Conservation (phyloP, 1,284 basidiomycete genomes). For the Cryptococcus wingfieldii region DNA sequence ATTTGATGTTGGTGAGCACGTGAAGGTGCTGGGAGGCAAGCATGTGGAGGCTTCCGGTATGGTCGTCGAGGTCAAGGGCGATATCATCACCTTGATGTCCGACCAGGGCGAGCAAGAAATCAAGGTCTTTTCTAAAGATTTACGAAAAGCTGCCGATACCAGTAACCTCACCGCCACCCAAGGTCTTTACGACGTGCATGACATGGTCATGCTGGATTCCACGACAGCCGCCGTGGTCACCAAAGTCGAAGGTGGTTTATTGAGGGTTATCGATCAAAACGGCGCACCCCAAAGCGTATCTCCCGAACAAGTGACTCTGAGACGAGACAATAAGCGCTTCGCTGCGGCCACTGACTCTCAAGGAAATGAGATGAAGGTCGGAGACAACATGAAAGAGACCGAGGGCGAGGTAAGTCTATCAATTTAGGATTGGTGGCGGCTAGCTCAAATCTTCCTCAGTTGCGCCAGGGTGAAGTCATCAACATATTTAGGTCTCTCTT, state of each 20-base stretch:
- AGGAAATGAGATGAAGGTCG: conserved; percentile 64
- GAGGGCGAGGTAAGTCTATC: conserved; percentile 69
- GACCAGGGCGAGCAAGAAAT: conserved; percentile 96
- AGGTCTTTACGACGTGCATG: conserved; percentile 91
- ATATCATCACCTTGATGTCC: conserved; percentile 93
- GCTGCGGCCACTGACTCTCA: conserved; percentile 88
- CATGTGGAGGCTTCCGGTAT: conserved; percentile 94
- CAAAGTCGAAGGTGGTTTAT: conserved; percentile 92
- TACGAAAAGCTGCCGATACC: conserved; percentile 94
- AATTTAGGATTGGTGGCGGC: background rate
- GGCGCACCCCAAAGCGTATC: conserved; percentile 83
- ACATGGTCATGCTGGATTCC: conserved; percentile 90
- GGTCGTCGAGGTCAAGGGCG: conserved; percentile 85
- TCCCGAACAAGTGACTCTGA: conserved; percentile 91
- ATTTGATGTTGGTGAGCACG: conserved; percentile 96
- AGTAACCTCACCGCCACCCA: conserved; percentile 82
- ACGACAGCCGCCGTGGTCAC: conserved; percentile 95
- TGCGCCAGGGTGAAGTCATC: conserved; percentile 85
- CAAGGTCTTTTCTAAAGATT: conserved; percentile 93
- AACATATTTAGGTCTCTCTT: conserved; percentile 94
- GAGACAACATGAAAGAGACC: conserved; percentile 91
- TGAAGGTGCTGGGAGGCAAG: conserved; percentile 95
- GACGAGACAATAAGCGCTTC: conserved; percentile 67
- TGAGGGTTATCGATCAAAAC: conserved; percentile 93
- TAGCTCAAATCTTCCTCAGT: conserved; percentile 48